These are phyloP conservation scores for Eucalyptus decipiens DNA, from an alignment of 345 rosid species.

Conservation along the genomic window DNA sequence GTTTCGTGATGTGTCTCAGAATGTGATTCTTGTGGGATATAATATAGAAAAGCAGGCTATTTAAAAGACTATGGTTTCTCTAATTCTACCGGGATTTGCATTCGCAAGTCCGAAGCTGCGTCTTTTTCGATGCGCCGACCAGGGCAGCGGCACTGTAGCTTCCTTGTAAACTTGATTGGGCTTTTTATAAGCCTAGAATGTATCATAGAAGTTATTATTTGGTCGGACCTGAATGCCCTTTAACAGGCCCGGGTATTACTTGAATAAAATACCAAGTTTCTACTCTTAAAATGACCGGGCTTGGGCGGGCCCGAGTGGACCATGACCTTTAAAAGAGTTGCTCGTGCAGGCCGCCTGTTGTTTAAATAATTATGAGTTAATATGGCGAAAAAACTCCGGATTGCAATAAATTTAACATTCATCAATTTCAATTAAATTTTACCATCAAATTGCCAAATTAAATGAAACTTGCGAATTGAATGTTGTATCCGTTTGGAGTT, in stretches of 20 bases:
- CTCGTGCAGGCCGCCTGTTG: fast-evolving
- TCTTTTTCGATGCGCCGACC: not conserved
- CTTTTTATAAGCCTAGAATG: not conserved
- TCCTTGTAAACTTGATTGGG: not conserved
- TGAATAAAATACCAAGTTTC: too few relatives aligned
- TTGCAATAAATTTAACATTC: too few relatives aligned
- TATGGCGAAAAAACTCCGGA: too few relatives aligned
- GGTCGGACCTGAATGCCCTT: fast-evolving
- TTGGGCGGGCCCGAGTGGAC: too few relatives aligned
- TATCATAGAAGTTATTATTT: not conserved
- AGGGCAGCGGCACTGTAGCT: not conserved
- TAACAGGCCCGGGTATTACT: not conserved
- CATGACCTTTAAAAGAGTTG: too few relatives aligned
- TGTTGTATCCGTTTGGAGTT: fast-evolving
- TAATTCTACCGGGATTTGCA: not conserved
- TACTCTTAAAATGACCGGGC: too few relatives aligned
- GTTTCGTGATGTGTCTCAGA: not conserved
- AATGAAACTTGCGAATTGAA: too few relatives aligned
- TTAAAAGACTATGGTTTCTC: not conserved
- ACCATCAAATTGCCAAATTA: fast-evolving
- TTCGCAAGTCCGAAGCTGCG: not conserved
- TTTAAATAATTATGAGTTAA: too few relatives aligned
- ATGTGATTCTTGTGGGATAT: not conserved
- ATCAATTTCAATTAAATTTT: too few relatives aligned
- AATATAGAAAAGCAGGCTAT: not conserved